Base-by-base conservation (phyloP, 129 eudicot genomes). In the Arctium minus region DNA sequence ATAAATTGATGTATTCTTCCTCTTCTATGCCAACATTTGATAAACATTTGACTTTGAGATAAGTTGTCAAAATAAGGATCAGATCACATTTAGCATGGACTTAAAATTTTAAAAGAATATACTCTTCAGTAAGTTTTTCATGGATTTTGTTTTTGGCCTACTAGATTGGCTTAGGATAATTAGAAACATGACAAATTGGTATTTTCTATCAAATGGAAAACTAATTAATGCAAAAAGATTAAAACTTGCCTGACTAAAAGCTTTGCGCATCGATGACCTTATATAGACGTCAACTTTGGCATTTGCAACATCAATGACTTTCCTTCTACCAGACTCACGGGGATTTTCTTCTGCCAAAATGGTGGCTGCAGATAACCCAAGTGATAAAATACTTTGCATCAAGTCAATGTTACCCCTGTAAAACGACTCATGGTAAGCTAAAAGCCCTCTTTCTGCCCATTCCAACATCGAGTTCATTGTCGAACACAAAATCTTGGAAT, bases 371-470 rank as follows among this genome's bases (percentile, higher is more conserved):
- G 89, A 68, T 74, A 89, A 76, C 37, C 88, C 97, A 70, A 94
- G 72, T 11, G 97, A 90, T 39, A 91, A 82, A 75, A 92, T 85
- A 90, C 86, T 91, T 79, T 86, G 89, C 98, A 94, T 87, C 3
- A 87, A 36, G 69, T 89, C 90, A 69, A 92, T 87, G 70, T 90
- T 92, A 76, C 87, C 88, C 91, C 94, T 90, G 81, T 90, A 82
- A 75, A 94, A 94, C 39, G 85, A 79, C 46, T 85, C 93, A 86
- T 92, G 97, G 86, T 94, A 94, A 72, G 89, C 65, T 44, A 84
- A 80, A 76, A 94, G 93, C 79, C 79, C 86, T 80, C 86, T 88
- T 79, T 92, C 98, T 3, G 91, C 92, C 98, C 98, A 94, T 77
- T 87, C 89, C 85, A 92, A 64, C 62, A 92, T 89, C 73, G 88